Evolutionary conservation across 495 filamentous ascomycete species (phyloP).

Genomic region (Bathelium albidoporum): DNA sequence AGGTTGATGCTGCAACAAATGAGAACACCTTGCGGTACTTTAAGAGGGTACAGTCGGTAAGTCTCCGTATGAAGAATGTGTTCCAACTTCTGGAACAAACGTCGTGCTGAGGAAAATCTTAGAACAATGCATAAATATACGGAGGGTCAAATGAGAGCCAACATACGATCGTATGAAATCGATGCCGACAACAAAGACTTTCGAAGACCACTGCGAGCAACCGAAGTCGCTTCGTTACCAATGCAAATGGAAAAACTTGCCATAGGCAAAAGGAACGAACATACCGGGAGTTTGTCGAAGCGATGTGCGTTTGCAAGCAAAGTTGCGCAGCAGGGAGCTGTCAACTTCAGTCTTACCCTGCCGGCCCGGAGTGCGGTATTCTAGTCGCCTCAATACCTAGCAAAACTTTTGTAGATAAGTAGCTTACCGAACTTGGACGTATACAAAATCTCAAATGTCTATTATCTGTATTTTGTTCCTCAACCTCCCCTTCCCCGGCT

Average conservation of each 20-base stretch:
- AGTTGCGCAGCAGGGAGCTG: not conserved
- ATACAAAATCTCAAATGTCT: conserved; percentile 22
- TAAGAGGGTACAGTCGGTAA: not conserved
- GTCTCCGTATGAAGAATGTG: too few relatives aligned
- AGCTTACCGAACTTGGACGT: not conserved
- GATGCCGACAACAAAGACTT: not conserved
- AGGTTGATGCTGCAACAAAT: not conserved
- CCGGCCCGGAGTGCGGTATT: not conserved
- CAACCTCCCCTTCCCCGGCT: conserved; percentile 54
- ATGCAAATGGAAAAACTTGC: not conserved
- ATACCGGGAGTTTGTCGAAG: not conserved
- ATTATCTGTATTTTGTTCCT: conserved; percentile 55
- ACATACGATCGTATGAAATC: not conserved
- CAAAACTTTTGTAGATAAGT: not conserved
- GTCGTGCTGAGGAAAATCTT: not conserved
- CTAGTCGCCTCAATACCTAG: too few relatives aligned
- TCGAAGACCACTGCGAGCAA: not conserved
- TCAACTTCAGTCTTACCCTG: not conserved
- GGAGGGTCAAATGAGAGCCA: not conserved
- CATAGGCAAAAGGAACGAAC: not conserved
- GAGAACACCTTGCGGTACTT: not conserved
- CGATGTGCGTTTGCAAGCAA: not conserved
- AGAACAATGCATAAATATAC: not conserved
- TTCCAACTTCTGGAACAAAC: not conserved
- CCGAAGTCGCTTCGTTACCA: not conserved